Evolutionary conservation across 371 early-diverging fungal species (phyloP), one percentile per base, ranked within the genome.

Genomic region (Actinomortierella ambigua): DNA sequence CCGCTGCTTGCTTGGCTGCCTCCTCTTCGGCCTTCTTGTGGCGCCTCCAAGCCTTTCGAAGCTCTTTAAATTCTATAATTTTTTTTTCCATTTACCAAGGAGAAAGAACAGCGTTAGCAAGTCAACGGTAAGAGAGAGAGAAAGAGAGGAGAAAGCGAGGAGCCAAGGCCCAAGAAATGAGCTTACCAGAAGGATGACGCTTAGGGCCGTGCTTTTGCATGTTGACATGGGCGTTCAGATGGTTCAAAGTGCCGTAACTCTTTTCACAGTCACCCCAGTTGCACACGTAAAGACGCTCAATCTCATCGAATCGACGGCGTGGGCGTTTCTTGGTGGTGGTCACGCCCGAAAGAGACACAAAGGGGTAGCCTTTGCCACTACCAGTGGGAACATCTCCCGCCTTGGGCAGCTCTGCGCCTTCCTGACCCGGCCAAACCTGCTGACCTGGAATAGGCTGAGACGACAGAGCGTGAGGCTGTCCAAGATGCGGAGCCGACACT

Each of bases 201-300:
- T 82, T 82, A 17, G 68, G 64, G 6, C 82, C 90, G 58, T 90
- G 90, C 59, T 80, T 80, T 66, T 90, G 90, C 88, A 90, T 87
- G 39, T 75, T 80, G 20, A 90, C 86, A 62, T 90, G 90, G 20
- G 88, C 86, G 62, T 90, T 90, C 14, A 90, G 69, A 69, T 90
- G 88, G 61, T 90, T 90, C 20, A 90, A 67, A 1, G 90, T 90
- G 39, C 90, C 90, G 62, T 90, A 90, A 4, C 84, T 70, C 63
- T 90, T 90, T 20, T 80, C 76, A 56, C 90, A 90, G 23, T 82
- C 84, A 1, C 67, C 79, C 63, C 73, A 85, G 61, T 80, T 85
- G 69, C 90, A 90, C 48, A 80, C 81, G 60, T 88, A 90, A 17
- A 87, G 68, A 18, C 90, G 84, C 53, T 90, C 88, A 39, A 90